Base-by-base conservation (phyloP, 169 alveolate species). In the Cryptosporidium viatorum region DNA sequence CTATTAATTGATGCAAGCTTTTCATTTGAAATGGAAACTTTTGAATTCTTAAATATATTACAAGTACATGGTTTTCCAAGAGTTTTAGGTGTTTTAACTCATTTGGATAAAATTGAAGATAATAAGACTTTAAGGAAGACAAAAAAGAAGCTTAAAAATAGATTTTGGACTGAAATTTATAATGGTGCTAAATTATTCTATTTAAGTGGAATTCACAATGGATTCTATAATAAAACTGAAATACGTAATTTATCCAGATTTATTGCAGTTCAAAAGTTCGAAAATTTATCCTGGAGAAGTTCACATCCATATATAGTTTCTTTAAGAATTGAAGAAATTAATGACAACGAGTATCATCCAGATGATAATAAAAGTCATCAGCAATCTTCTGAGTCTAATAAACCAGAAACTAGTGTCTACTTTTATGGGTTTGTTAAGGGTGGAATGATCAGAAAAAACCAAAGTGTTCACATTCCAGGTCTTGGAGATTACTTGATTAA, bases 11-110 rank as follows among this genome's bases (percentile, higher is more conserved):
- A 98, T 93, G 99, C 99, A 0, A 91, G 95, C 71, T 95, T 93
- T 84, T 97, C 98, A 84, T 97, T 98, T 91, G 99, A 99, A 93
- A 96, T 99, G 98, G 99, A 98, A 92, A 99, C 99, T 10, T 97
- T 99, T 84, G 99, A 99, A 95, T 99, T 97, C 94, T 86, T 98
- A 84, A 97, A 98, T 89, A 92, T 99, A 23, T 84, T 99, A 92
- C 98, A 96, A 71, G 93, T 93, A 9, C 98, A 95, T 86, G 99
- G 99, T 1, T 94, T 97, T 89, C 98, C 99, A 1, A 93, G 96
- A 50, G 96, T 96, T 1, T 89, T 96, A 92, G 99, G 99, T 9
- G 99, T 99, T 29, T 95, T 98, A 45, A 99, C 99, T 1, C 99
- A 98, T 92, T 85, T 98, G 86, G 99, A 99, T 92, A 95, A 94